Percentiles rank a stretch among this genome's conserved stretches.
These are phyloP conservation scores for Citrus maxima DNA, from an alignment of 345 rosid species.

Conservation along the genomic window DNA sequence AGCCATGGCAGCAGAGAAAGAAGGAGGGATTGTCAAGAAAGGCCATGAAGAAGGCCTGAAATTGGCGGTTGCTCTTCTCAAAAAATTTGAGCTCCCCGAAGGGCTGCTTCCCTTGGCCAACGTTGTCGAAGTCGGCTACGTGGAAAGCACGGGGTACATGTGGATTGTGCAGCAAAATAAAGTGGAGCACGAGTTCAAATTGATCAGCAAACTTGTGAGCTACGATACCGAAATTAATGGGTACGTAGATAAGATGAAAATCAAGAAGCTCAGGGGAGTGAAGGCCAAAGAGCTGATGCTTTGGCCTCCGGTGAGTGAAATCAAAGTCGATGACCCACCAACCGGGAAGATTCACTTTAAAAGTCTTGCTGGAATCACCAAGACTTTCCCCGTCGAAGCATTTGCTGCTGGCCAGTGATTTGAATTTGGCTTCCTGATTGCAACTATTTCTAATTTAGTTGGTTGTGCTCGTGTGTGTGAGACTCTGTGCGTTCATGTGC, in stretches of 20 bases:
- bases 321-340: slow-evolving; percentile 32
- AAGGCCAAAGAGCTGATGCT: slow-evolving; percentile 65
- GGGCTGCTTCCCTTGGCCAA: slow-evolving; percentile 45
- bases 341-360: slow-evolving; percentile 48
- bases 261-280: slow-evolving; percentile 55
- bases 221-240: slow-evolving; percentile 39
- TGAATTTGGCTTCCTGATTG: background rate
- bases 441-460: background rate
- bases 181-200: slow-evolving; percentile 46
- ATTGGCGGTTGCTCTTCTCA: slow-evolving; percentile 25
- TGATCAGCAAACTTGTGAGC: slow-evolving; percentile 40
- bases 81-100: slow-evolving; percentile 34
- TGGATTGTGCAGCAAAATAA: slow-evolving; percentile 51
- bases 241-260: slow-evolving; percentile 29
- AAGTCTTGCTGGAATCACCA: slow-evolving; percentile 57
- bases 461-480: too few relatives aligned
- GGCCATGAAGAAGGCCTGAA: slow-evolving; percentile 31
- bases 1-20: slow-evolving; percentile 18
- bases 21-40: slow-evolving; percentile 30
- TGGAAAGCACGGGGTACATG: slow-evolving; percentile 42
- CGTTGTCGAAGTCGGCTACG: slow-evolving; percentile 41
- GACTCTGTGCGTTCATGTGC: too few relatives aligned
- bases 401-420: slow-evolving; percentile 26
- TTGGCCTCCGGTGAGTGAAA: slow-evolving; percentile 51
- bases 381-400: slow-evolving; percentile 50